phyloP scores from a whole-genome alignment of 1,284 basidiomycete genomes.

The Leccinum solheimii region DNA sequence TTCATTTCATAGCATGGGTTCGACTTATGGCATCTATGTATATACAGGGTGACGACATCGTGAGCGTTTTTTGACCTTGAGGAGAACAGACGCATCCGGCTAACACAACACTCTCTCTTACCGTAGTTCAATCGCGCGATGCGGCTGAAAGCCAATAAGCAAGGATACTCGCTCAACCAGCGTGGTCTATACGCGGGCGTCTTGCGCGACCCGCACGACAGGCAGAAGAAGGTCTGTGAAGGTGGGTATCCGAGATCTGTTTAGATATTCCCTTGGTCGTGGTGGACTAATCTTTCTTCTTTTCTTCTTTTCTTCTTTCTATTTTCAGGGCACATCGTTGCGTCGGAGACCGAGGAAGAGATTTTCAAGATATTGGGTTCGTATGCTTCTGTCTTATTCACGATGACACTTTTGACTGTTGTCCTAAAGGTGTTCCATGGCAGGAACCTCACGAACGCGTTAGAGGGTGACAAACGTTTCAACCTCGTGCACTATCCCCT shows the following conservation, averaged over 20 bases:
- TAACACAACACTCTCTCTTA: background rate
- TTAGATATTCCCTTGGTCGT: background rate
- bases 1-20: background rate
- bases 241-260: constrained; percentile 46
- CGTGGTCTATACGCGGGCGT: constrained; percentile 74
- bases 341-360: constrained; percentile 81
- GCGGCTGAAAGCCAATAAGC: constrained; percentile 77
- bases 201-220: constrained; percentile 65
- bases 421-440: constrained; percentile 59
- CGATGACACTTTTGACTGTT: background rate
- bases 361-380: constrained; percentile 74
- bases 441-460: constrained; percentile 75
- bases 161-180: constrained; percentile 87
- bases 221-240: constrained; percentile 52
- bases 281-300: background rate
- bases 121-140: constrained; percentile 86
- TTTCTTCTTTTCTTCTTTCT: background rate
- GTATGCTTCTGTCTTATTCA: constrained; percentile 22
- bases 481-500: background rate
- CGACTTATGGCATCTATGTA: background rate
- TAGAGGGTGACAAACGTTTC: constrained; percentile 28
- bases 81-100: background rate
- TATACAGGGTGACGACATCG: constrained; percentile 76
- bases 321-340: constrained; percentile 66
- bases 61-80: constrained; percentile 37